phyloP scores from a whole-genome alignment of 805 yeast genomes.

The Wickerhamomyces kurtzmanii region DNA sequence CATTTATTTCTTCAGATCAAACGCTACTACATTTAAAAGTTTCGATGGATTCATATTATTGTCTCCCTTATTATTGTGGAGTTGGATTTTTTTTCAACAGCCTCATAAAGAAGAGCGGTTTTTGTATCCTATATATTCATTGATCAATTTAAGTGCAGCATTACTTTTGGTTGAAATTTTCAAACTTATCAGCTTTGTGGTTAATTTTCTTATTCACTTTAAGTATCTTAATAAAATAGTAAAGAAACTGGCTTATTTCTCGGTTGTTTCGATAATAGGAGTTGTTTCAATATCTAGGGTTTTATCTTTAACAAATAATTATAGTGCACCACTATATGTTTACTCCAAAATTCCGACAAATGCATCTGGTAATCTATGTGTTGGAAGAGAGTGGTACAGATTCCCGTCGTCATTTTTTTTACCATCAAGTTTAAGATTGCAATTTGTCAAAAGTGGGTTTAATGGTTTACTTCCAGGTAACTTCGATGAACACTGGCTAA shows the following conservation, averaged over 20 bases:
- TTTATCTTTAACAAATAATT: constrained; percentile 51
- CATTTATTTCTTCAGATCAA: constrained; percentile 13
- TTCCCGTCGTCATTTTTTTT: constrained; percentile 83
- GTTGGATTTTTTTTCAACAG: constrained; percentile 52
- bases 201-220: neutral
- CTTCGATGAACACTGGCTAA: constrained; percentile 38
- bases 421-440: constrained; percentile 49
- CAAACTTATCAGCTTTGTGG: constrained; percentile 3
- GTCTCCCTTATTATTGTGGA: constrained; percentile 58
- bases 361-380: constrained; percentile 49
- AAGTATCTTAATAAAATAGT: neutral
- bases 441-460: constrained; percentile 69
- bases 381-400: constrained; percentile 95
- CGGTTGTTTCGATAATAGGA: constrained; percentile 7
- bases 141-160: constrained; percentile 56
- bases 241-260: constrained; percentile 2
- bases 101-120: constrained; percentile 95
- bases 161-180: constrained; percentile 23
- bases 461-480: constrained; percentile 87
- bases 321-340: constrained; percentile 62
- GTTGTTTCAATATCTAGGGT: constrained; percentile 40
- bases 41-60: constrained; percentile 19
- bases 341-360: constrained; percentile 32
- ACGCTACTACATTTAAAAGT: constrained; percentile 5
- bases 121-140: constrained; percentile 74